Base-by-base conservation (phyloP, 805 yeast species). In the Schwanniomyces occidentalis region DNA sequence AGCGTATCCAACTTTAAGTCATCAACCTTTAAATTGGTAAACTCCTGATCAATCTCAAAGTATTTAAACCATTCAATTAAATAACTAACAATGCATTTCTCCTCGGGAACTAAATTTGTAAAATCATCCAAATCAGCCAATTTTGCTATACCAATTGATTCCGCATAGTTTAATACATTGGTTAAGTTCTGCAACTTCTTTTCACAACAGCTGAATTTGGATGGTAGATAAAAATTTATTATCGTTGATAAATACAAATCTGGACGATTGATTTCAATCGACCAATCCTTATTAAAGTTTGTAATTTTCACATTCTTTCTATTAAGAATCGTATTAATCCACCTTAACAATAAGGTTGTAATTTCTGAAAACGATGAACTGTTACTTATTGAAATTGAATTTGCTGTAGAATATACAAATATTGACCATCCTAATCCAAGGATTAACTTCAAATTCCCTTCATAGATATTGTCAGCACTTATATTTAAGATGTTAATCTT, bases 241-340 rank as follows among this genome's bases (percentile, higher is more conserved):
- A 51, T 66, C 45, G 52, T 61, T 51, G 45, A 74, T 38, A 42
- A 76, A 44, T 24, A 77, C 71, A 51, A 71, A 61, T 50, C 79
- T 46, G 49, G 82, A 67, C 53, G 62, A 47, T 19, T 80, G 67
- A 51, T 69, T 52, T 63, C 66, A 18, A 63, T 38, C 6, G 71
- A 66, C 85, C 85, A 80, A 44, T 76, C 72, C 23, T 67, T 53
- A 24, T 75, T 63, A 52, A 80, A 80, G 50, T 80, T 78, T 8
- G 54, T 40, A 18, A 80, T 50, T 13, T 40, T 35, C 16, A 52
- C 38, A 14, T 51, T 54, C 27, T 49, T 41, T 24, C 47, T 42
- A 30, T 45, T 42, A 14, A 49, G 35, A 6, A 55, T 42, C 26
- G 33, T 38, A 46, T 76, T 79, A 37, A 82, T 65, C 87, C 87